Base-by-base conservation (phyloP, 257 asterid species). In the Solanum sejunctum region DNA sequence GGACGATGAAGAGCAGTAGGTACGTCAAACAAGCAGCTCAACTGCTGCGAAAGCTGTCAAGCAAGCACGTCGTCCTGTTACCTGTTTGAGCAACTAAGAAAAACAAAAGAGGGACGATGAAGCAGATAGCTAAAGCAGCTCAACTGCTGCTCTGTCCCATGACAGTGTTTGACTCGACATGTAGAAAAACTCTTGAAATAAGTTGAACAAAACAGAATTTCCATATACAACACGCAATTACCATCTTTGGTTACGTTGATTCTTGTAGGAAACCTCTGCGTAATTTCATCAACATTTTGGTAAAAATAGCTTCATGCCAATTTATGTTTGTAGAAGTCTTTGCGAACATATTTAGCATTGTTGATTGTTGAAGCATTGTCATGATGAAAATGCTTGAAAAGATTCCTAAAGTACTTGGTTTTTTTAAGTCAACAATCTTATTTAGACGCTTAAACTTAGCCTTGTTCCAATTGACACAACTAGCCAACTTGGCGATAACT, bases 341-440 rank as follows among this genome's bases (percentile, higher is more conserved):
- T 66, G 7, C 45, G 45, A 66, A 66, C 73, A 13, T 28, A 66
- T 28, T 66, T 66, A 11, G 75, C 7, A 28, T 66, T n/a, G 67
- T 13, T n/a, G 64, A 20, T 18, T 58, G 26, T 58, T 8, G 28
- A 58, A 58, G 3, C 23, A 58, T 7, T 20, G 28, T 0, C 26
- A 58, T 4, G 58, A 54, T 58, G 64, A 58, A 55, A 20, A 58
- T n/a, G 66, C 26, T 58, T 58, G 66, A 28, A 58, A n/a, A 20
- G 32, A 58, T 21, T 60, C 32, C 26, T 70, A 2, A 8, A 70
- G 54, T 41, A 41, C 5, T 41, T 70, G 28, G 0, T 70, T 36
- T 28, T 67, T 41, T 43, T 8, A 43, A 12, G n/a, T 0, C 0
- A 7, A 0, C 8, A 32, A 15, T 66, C 0, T 32, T 0, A 28